Evolutionary conservation across 1,139 yeast genomes (phyloP), one percentile per base, ranked within the genome.

Genomic region (Tardiomyces digboiensis): DNA sequence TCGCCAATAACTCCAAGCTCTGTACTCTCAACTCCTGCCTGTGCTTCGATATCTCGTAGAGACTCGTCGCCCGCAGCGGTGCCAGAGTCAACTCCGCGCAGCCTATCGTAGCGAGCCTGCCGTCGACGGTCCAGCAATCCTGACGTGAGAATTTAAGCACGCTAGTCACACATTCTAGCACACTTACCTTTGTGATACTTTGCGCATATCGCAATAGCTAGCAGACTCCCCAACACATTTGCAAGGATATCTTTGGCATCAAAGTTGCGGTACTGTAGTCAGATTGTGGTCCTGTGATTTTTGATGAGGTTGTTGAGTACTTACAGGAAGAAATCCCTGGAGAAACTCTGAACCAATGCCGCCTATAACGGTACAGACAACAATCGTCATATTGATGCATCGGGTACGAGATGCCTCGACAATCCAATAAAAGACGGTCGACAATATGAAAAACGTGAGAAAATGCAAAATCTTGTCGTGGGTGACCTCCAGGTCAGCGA

Each of bases 391-490:
- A 41, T 65, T 62, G 29, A 74, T 59, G 10, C 67, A 58, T 46
- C 70, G 66, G 48, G 71, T 59, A 7, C 71, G 53, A 6, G 66
- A 52, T 3, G 67, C 52, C 66, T 77, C 78, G 44, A 78, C 63
- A 7, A 77, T 58, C 66, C 77, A 76, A 65, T 76, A 79, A 55
- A 79, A 75, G 45, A 74, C 75, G 21, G 65, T 55, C 1, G 82
- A 75, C 13, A 79, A 61, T 3, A 75, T 47, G 46, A 71, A 64
- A 55, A 80, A 79, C 21, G 76, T 70, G 18, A 58, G 42, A 44
- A 73, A 73, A 52, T 79, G 85, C 20, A 76, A 56, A 7, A 67
- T 50, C 59, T 79, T 79, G 60, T 79, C 85, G 56, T 76, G 69
- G n/a, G 52, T 51, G 36, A 77, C 52, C 21, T 64, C 65, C 22